These are phyloP conservation scores for Mixia osmundae DNA, from an alignment of 1,284 basidiomycete species.

Conservation along the genomic window DNA sequence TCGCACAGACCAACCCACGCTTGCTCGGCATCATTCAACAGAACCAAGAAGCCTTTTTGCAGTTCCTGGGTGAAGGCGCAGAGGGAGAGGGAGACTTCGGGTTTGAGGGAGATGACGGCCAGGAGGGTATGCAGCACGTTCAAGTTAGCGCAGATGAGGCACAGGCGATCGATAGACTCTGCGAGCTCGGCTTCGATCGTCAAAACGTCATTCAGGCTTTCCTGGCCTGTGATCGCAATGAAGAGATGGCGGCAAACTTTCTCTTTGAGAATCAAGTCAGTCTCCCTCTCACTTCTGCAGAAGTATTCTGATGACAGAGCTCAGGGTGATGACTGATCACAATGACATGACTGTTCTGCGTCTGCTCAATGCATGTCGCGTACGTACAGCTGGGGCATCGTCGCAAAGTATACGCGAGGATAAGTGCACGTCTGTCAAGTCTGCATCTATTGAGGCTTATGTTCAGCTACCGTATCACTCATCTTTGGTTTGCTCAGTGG, in stretches of 20 bases:
- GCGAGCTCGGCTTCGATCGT: slow-evolving; percentile 62
- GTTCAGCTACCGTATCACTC: too few species aligned
- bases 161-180: slow-evolving; percentile 64
- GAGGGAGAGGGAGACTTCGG: slow-evolving; percentile 14
- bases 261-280: not conserved
- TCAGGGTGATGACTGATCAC: too few species aligned
- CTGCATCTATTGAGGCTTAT: too few species aligned
- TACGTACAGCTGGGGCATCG: too few species aligned
- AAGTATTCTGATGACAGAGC: too few species aligned
- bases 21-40: slow-evolving; percentile 24
- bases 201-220: slow-evolving; percentile 48
- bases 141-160: slow-evolving; percentile 60
- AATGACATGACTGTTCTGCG: too few species aligned
- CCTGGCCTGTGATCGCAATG: slow-evolving; percentile 80
- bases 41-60: slow-evolving; percentile 17
- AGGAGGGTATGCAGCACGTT: slow-evolving; percentile 27
- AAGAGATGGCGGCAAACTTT: slow-evolving; percentile 43
- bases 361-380: too few species aligned
- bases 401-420: too few species aligned
- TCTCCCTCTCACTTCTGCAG: too few species aligned
- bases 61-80: slow-evolving; percentile 16
- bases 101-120: slow-evolving; percentile 10
- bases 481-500: too few species aligned
- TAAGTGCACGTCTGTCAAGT: too few species aligned
- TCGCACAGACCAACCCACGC: slow-evolving; percentile 45